Conservation (phyloP, 331 rosid species). For the Malus hybrid region DNA sequence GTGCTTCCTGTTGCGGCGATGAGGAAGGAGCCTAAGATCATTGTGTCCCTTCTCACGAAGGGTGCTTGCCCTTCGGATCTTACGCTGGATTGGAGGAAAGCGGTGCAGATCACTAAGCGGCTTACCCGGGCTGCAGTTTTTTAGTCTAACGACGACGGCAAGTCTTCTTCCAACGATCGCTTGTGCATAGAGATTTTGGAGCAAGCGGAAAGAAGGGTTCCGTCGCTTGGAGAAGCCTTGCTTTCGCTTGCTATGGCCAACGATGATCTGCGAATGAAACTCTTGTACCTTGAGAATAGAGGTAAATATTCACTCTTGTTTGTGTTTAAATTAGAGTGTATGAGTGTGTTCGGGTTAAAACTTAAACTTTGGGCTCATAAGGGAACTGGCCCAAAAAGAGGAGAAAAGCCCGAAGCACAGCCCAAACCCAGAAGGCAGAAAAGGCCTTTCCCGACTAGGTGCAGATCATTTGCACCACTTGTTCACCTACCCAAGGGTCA, state of each 20-base stretch:
- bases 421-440: too few relatives aligned
- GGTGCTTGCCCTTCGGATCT: slow-evolving; percentile 59
- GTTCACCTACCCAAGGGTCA: too few relatives aligned
- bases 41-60: slow-evolving; percentile 57
- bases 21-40: slow-evolving; percentile 56
- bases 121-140: slow-evolving; percentile 38
- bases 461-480: too few relatives aligned
- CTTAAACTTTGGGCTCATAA: too few relatives aligned
- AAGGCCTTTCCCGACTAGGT: too few relatives aligned
- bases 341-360: neutral
- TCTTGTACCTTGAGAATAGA: slow-evolving; percentile 71
- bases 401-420: too few relatives aligned
- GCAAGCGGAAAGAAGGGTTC: slow-evolving; percentile 70
- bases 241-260: slow-evolving; percentile 63
- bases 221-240: slow-evolving; percentile 56
- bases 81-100: slow-evolving; percentile 59
- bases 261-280: slow-evolving; percentile 52
- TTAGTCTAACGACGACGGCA: slow-evolving; percentile 35
- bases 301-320: slow-evolving; percentile 18
- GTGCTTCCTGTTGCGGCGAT: slow-evolving; percentile 50
- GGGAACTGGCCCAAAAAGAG: too few relatives aligned
- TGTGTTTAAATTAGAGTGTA: neutral
- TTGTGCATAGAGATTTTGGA: slow-evolving; percentile 64
- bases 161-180: slow-evolving; percentile 29
- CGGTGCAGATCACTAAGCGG: slow-evolving; percentile 54